Evolutionary conservation across 2,329 filamentous ascomycete genomes (phyloP), one percentile per base, ranked within the genome.

Genomic region (Paramyrothecium sp.): DNA sequence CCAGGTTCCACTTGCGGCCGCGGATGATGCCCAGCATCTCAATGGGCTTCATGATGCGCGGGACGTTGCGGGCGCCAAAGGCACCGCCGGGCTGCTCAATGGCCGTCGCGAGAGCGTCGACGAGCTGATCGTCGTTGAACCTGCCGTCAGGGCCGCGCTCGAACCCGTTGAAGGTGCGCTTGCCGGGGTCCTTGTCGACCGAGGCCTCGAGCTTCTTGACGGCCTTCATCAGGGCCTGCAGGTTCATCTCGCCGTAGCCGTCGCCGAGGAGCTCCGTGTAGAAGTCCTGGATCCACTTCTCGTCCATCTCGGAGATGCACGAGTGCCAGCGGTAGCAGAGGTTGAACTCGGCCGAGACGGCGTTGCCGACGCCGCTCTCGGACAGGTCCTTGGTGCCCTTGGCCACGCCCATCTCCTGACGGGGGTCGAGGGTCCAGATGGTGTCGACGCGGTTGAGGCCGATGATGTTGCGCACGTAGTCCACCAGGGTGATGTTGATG

Each of bases 271-370:
- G 71, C 47, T 83, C 74, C 2, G 75, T 71, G 67, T 90, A 92
- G 59, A 90, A 81, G 13, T 88, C 78, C 63, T 92, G 82, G 21
- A 91, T 89, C 91, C 91, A 96, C 62, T 87, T 81, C 67, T 95
- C 91, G 65, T 96, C 92, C 61, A 84, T 86, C 57, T 86, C 83
- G 0, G 69, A 85, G 64, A 95, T 90, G 63, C 89, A 87, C 3
- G 90, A 91, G 75, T 96, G 91, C 91, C 91, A 96, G 61, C 91
- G 83, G 71, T 96, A 96, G 63, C 90, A 89, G 11, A 96, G 80
- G 68, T 95, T 96, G 79, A 96, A 96, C 75, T 96, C 92, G 3
- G 89, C 90, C 0, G 90, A 94, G 5, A 94, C 90, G 62, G 89
- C 87, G 66, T 95, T 96, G 53, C 92, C 92, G 0, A 89, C 85